Evolutionary conservation across 164 flowering plant species (phyloP).

Genomic region (Saururus chinensis): DNA sequence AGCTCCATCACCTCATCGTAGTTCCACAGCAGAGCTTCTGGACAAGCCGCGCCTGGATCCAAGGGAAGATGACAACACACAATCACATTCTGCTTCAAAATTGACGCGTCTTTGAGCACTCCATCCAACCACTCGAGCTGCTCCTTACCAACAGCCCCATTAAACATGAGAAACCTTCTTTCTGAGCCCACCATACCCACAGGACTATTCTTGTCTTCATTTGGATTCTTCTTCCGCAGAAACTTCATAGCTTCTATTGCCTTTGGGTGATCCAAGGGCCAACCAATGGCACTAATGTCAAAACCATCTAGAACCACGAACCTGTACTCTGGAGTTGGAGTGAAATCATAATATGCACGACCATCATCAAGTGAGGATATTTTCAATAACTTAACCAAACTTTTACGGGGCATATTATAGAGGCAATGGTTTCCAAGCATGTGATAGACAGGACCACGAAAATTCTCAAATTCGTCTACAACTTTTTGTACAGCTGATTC

Average conservation of each 20-base stretch:
- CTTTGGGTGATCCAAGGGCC: slow-evolving; percentile 77
- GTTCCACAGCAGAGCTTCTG: slow-evolving; percentile 79
- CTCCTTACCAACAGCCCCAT: slow-evolving; percentile 76
- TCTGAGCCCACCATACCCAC: slow-evolving; percentile 47
- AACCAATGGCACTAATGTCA: slow-evolving; percentile 87
- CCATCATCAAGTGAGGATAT: slow-evolving; percentile 37
- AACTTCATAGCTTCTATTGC: slow-evolving; percentile 41
- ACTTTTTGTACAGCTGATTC: slow-evolving; percentile 43
- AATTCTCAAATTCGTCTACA: slow-evolving; percentile 47
- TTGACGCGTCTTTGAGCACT: slow-evolving; percentile 54
- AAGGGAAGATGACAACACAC: slow-evolving; percentile 88
- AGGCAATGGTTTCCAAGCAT: slow-evolving; percentile 98
- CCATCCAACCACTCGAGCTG: slow-evolving; percentile 70
- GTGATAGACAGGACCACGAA: slow-evolving; percentile 65
- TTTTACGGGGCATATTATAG: slow-evolving; percentile 78
- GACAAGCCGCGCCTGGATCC: slow-evolving; percentile 50
- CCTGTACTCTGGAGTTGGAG: slow-evolving; percentile 66
- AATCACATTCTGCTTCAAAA: slow-evolving; percentile 50
- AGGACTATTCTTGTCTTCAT: slow-evolving; percentile 75
- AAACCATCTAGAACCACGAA: slow-evolving; percentile 87
- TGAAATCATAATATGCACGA: slow-evolving; percentile 71
- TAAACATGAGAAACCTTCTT: slow-evolving; percentile 80
- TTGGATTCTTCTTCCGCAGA: slow-evolving; percentile 64
- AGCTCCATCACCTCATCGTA: slow-evolving; percentile 78
- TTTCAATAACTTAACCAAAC: slow-evolving; percentile 56